Conservation (phyloP, 768 basidiomycete genomes). For the Xanthoconium purpureum region DNA sequence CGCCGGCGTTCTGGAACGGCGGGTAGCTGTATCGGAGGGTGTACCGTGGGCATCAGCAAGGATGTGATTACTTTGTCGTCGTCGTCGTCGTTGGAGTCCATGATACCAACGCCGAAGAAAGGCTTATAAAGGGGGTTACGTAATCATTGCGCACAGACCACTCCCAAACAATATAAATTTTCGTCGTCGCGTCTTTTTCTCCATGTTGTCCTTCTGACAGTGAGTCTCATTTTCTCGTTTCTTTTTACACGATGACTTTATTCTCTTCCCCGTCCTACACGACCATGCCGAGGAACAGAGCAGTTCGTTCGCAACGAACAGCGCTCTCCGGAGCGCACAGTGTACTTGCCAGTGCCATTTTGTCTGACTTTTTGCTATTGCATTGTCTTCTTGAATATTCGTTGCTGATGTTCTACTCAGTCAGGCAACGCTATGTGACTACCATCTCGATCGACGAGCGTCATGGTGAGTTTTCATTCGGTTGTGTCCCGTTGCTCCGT, state of each 20-base stretch:
- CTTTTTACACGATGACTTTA: constrained; percentile 55
- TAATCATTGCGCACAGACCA: constrained; percentile 34
- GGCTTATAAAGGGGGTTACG: constrained; percentile 21
- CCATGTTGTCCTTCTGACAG: background rate
- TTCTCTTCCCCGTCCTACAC: constrained; percentile 93
- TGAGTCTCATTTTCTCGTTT: constrained; percentile 8
- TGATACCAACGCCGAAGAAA: background rate
- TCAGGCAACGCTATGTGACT: background rate
- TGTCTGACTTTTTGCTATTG: constrained; percentile 50
- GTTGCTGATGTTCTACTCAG: constrained; percentile 15
- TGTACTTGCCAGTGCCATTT: constrained; percentile 90
- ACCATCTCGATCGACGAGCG: background rate
- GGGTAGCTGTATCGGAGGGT: constrained; percentile 3
- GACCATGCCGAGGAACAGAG: constrained; percentile 86
- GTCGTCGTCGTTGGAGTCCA: constrained; percentile 23
- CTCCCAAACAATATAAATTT: constrained; percentile 33
- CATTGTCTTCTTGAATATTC: background rate
- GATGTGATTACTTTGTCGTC: background rate
- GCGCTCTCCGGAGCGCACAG: constrained; percentile 58
- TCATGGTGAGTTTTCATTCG: constrained; percentile 25
- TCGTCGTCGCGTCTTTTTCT: background rate
- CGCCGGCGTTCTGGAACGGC: constrained; percentile 11
- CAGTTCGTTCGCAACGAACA: constrained; percentile 74
- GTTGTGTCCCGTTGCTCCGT: constrained; percentile 7
- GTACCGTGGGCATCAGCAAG: constrained; percentile 22